These are phyloP conservation scores for Gossypium mustelinum DNA, from an alignment of 345 rosid species.

Conservation along the genomic window DNA sequence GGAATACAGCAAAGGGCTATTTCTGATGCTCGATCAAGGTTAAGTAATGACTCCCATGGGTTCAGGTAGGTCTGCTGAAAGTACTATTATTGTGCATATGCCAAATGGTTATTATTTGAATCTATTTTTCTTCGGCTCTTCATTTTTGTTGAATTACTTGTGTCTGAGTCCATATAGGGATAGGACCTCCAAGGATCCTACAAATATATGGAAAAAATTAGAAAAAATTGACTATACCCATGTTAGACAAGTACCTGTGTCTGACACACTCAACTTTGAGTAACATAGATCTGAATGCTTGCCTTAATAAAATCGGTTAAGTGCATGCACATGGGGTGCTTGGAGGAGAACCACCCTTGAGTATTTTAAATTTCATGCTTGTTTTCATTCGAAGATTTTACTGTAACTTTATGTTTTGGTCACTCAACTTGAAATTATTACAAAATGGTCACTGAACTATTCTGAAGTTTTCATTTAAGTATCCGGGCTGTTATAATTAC, in stretches of 20 bases:
- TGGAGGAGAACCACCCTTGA: not conserved
- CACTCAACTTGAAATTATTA: no score
- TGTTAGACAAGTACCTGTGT: no score
- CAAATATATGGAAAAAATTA: no score
- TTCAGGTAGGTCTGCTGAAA: conserved; percentile 49
- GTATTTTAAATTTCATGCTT: not conserved
- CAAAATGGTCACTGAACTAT: no score
- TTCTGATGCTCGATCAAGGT: conserved; percentile 55
- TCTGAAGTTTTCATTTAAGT: no score
- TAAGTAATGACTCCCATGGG: conserved; percentile 69
- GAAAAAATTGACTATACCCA: no score
- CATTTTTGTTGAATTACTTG: not conserved
- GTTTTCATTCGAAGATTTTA: conserved; percentile 2
- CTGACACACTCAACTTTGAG: no score
- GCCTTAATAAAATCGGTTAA: not conserved
- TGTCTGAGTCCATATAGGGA: not conserved
- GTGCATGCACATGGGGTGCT: not conserved
- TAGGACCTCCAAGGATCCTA: no score
- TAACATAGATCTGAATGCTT: not conserved
- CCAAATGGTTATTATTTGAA: conserved; percentile 1
- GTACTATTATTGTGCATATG: conserved; percentile 9
- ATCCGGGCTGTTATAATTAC: no score
- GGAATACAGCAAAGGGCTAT: conserved; percentile 59
- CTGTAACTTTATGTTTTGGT: not conserved
- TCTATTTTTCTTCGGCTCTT: not conserved